Conservation (phyloP, 345 rosid species). For the Raphanus raphanistrum region DNA sequence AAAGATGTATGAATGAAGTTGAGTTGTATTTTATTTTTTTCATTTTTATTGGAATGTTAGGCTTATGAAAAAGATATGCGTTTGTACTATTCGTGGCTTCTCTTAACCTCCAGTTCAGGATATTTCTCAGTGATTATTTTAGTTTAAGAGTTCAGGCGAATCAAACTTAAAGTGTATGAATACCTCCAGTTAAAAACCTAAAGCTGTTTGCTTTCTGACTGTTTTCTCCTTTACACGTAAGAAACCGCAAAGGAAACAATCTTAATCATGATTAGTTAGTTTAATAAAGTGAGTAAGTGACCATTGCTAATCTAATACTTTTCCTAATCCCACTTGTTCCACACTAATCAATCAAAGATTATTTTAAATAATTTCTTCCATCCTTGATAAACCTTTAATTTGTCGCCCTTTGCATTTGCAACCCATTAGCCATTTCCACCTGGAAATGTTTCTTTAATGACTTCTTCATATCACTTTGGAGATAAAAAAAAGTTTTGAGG, state of each 20-base stretch:
- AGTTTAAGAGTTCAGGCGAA: background rate
- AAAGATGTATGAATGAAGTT: constrained; percentile 35
- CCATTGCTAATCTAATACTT: constrained; percentile 18
- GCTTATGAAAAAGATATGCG: constrained; percentile 36
- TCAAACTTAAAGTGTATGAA: background rate
- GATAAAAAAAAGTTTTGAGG: constrained; percentile 20
- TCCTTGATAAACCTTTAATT: constrained; percentile 27
- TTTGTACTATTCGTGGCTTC: constrained; percentile 27
- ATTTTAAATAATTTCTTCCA: constrained; percentile 24
- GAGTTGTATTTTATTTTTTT: constrained; percentile 8
- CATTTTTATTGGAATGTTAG: constrained; percentile 34
- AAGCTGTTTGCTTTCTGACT: constrained; percentile 25
- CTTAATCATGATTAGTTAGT: constrained; percentile 41
- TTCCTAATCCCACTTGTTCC: constrained; percentile 39
- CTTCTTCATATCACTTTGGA: constrained; percentile 34
- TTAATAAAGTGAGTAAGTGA: constrained; percentile 27
- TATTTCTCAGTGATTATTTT: constrained; percentile 21
- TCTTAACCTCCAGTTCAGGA: constrained; percentile 17
- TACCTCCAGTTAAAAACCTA: background rate
- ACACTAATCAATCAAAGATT: constrained; percentile 35
- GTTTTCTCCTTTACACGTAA: constrained; percentile 41
- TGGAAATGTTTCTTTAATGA: constrained; percentile 42
- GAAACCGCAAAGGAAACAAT: constrained; percentile 35
- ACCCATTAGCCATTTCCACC: constrained; percentile 38
- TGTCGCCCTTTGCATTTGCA: constrained; percentile 30